Conservation (phyloP, 2,329 filamentous ascomycete species). For the Ophiostoma novo-ulmi region DNA sequence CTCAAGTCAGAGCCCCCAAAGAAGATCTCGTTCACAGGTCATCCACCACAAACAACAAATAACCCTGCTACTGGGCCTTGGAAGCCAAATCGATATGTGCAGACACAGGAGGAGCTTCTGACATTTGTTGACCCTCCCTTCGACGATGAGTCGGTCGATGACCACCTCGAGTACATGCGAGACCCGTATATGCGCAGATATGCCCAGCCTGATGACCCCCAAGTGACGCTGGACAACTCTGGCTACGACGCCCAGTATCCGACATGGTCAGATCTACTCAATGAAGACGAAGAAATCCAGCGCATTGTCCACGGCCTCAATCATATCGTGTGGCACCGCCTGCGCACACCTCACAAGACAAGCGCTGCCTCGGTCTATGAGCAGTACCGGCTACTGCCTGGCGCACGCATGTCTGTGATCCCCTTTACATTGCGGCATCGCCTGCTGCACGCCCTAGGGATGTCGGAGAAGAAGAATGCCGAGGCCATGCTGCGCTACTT, state of each 20-base stretch:
- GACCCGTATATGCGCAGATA: slow-evolving; percentile 53
- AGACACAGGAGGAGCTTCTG: slow-evolving; percentile 44
- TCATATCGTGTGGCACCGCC: slow-evolving; percentile 39
- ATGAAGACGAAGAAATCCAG: slow-evolving; percentile 36
- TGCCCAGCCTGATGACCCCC: slow-evolving; percentile 46
- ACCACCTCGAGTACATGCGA: slow-evolving; percentile 48
- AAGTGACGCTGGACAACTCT: slow-evolving; percentile 47
- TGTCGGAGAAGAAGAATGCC: slow-evolving; percentile 51
- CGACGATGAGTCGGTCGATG: slow-evolving; percentile 45
- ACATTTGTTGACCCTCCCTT: slow-evolving; percentile 49
- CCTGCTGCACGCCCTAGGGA: slow-evolving; percentile 64
- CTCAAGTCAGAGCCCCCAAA: neutral
- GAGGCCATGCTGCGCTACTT: slow-evolving; percentile 76
- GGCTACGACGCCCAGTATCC: slow-evolving; percentile 47
- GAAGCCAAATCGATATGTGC: slow-evolving; percentile 17
- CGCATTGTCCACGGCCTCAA: slow-evolving; percentile 38
- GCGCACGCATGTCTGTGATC: slow-evolving; percentile 49
- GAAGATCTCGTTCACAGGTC: slow-evolving; percentile 2
- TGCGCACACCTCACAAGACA: slow-evolving; percentile 40
- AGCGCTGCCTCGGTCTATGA: slow-evolving; percentile 45
- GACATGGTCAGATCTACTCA: slow-evolving; percentile 38
- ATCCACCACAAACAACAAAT: neutral
- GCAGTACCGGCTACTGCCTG: slow-evolving; percentile 47
- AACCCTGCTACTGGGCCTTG: neutral
- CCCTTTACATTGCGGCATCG: slow-evolving; percentile 50